Base-by-base conservation (phyloP, 2,329 filamentous ascomycete genomes). In the Aspergillus ochraceus region DNA sequence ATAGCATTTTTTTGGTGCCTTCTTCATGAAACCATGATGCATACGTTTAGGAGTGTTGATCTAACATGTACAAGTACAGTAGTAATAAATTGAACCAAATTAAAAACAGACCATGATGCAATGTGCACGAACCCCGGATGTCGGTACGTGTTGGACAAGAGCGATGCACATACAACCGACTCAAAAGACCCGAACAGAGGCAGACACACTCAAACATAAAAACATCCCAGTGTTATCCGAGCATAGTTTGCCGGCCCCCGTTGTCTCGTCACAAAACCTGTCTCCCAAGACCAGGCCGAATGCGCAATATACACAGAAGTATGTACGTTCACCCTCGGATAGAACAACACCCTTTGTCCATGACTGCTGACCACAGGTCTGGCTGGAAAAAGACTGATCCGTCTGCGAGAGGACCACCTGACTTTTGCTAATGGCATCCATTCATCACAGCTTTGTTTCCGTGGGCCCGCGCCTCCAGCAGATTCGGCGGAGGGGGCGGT, bases 401-500 rank as follows among this genome's bases (percentile, higher is more conserved):
- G 6, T 29, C 8, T 29, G 26, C 26, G 8, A 29, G 8, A 29
- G 26, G 8, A 9, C 8, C 8, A 29, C 9, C 1, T 29, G 26
- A 29, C 0, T 29, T 29, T 29, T 29, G 53, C 56, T 63, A 70
- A 59, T 72, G 70, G 52, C 76, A 74, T 60, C 79, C 79, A 67
- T 81, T 81, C 46, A 80, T 68, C 55, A 78, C 70, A 29, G 73
- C 67, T 61, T 75, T 72, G 57, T 74, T 80, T 52, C 79, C 77
- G 59, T 81, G 81, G 49, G 77, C 71, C 63, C 77, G 76, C n/a
- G 75, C 71, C 66, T 80, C 76, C 52, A 79, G 68, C 42, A 82
- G 77, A 45, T 80, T 80, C 10, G 81, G 81, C 10, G 83, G 83
- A 19, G 81, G 82, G 26, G 81, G 81, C 22, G 81, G 80, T 42